A percentile compares a stretch with the other conserved stretches of the same genome.
Conservation (phyloP, 2,329 filamentous ascomycete species). For the Botrytis medusae region DNA sequence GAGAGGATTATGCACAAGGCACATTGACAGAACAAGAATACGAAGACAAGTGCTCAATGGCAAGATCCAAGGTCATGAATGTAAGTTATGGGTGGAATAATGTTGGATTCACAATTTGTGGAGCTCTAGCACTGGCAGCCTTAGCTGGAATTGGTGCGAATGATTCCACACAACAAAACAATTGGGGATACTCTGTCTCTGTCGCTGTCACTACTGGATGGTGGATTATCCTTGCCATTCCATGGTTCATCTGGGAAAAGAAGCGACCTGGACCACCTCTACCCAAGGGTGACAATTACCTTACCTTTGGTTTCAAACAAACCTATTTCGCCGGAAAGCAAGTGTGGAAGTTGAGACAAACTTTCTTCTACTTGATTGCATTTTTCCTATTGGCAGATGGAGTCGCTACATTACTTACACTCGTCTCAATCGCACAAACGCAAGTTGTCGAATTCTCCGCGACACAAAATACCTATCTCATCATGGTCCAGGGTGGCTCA, state of each 20-base stretch:
- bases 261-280: conserved; percentile 37
- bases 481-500: conserved; percentile 37
- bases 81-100: conserved; percentile 39
- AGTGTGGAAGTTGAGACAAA: conserved; percentile 36
- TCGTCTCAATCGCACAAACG: conserved; percentile 37
- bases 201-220: conserved; percentile 38
- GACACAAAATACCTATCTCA: conserved; percentile 36
- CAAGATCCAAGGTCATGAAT: conserved; percentile 39
- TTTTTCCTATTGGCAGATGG: conserved; percentile 39
- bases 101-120: conserved; percentile 36
- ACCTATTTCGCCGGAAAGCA: conserved; percentile 36
- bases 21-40: conserved; percentile 34
- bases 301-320: conserved; percentile 39
- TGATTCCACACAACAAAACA: conserved; percentile 33
- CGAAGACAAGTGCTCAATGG: conserved; percentile 36
- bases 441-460: conserved; percentile 37
- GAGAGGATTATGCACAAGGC: conserved; percentile 31
- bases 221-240: conserved; percentile 38
- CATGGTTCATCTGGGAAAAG: conserved; percentile 40
- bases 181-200: conserved; percentile 38
- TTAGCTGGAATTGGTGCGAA: conserved; percentile 35
- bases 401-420: conserved; percentile 33
- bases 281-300: conserved; percentile 34
- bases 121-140: conserved; percentile 35
- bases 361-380: conserved; percentile 37